Base-by-base conservation (phyloP, 129 eudicot genomes). In the Glebionis coronaria region DNA sequence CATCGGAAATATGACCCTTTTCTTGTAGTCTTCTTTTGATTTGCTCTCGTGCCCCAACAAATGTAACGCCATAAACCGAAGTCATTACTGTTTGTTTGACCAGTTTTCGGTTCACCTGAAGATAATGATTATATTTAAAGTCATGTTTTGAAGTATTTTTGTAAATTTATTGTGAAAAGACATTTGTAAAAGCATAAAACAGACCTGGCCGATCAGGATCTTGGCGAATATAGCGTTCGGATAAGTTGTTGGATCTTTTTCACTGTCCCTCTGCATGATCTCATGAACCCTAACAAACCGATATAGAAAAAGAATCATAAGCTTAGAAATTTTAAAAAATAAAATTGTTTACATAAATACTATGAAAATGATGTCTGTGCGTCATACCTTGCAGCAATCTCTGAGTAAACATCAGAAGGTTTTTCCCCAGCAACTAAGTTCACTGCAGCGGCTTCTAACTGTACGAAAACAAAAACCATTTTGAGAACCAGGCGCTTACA, bases 31-130 rank as follows among this genome's bases (percentile, higher is more conserved):
- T 86, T 78, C 84, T 84, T 76, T 86, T 88, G 29, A 93, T 88
- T 74, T 93, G 98, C 56, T 93, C 98, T 50, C 98, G 88, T 56
- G 98, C 98, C 56, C 98, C 98, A 52, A 88, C 61, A 64, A 79
- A 93, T 28, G 98, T 93, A 51, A 93, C 98, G 35, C 98, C 98
- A 18, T 93, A 93, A 1, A 93, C 98, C 57, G 98, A 93, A 56
- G 98, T 93, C 98, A 93, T 93, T 68, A 93, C 98, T n/a, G 98
- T 93, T 84, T 93, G 98, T 76, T 93, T 93, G 69, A 93, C 95
- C 65, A 93, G 71, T 52, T 88, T 93, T 31, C 98, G 71, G 58
- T 88, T 85, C 65, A 93, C 98, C 98, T 93, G 28, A 52, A 29
- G 14, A 51, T 7, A 9, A 5, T 12, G 15, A 7, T 56, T 31